A percentile compares a stretch with the other conserved stretches of the same genome.
Evolutionary conservation across 306 rosid genomes (phyloP).

Genomic region (Acacia confusa): DNA sequence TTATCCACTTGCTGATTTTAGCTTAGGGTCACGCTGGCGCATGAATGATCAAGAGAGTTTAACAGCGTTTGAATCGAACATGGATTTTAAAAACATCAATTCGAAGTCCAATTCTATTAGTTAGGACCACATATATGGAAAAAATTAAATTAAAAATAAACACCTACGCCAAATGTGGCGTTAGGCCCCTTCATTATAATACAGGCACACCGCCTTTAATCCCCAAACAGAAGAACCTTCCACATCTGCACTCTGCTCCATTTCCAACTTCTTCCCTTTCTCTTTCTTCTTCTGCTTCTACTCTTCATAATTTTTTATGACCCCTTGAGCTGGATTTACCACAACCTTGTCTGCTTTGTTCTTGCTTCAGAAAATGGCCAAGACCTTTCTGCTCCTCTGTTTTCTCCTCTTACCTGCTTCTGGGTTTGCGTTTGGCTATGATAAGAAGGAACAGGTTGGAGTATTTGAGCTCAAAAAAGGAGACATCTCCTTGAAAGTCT

Average conservation of each 20-base stretch:
- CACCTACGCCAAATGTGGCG: neutral
- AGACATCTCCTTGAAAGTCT: slow-evolving; percentile 39
- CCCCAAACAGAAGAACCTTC: neutral
- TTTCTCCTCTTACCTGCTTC: slow-evolving; percentile 25
- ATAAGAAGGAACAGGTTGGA: slow-evolving; percentile 21
- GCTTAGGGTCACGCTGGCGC: neutral
- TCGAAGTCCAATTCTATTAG: neutral
- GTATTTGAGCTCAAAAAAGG: slow-evolving; percentile 48
- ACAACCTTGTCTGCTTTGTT: neutral
- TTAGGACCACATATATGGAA: neutral
- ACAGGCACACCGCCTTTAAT: neutral
- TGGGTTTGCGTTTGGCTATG: slow-evolving; percentile 27
- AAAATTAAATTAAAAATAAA: neutral
- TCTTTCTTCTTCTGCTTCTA: neutral
- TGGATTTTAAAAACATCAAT: neutral
- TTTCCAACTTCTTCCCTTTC: neutral
- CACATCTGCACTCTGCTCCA: neutral
- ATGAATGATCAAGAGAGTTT: neutral
- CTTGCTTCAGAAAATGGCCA: slow-evolving; percentile 20
- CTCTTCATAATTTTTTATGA: neutral
- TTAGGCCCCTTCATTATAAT: slow-evolving; percentile 3
- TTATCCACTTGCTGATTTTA: neutral
- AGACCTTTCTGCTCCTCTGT: slow-evolving; percentile 20
- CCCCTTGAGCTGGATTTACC: neutral
- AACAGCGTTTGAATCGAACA: neutral